phyloP scores from a whole-genome alignment of 192 early-diverging fungal genomes.

The Kickxella alabastrina region DNA sequence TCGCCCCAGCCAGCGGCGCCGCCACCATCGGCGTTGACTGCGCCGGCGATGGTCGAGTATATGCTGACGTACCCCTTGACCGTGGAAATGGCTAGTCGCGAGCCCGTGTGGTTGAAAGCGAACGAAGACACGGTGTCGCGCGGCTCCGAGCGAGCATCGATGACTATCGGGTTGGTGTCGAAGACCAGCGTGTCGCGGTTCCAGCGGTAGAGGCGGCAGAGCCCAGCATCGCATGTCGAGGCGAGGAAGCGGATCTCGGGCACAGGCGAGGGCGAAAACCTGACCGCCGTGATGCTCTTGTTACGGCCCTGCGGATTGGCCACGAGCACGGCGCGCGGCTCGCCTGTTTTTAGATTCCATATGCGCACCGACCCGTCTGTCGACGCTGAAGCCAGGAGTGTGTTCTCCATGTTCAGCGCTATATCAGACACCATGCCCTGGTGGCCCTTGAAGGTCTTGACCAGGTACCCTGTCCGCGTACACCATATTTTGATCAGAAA shows the following conservation, averaged over 20 bases:
- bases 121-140: slow-evolving; percentile 57
- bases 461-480: slow-evolving; percentile 68
- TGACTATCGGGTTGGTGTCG: slow-evolving; percentile 48
- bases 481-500: slow-evolving; percentile 84
- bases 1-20: slow-evolving; percentile 11
- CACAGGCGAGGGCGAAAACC: slow-evolving; percentile 74
- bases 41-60: slow-evolving; percentile 63
- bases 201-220: slow-evolving; percentile 71
- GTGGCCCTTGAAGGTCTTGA: slow-evolving; percentile 82
- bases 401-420: slow-evolving; percentile 73
- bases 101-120: slow-evolving; percentile 75
- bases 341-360: slow-evolving; percentile 70
- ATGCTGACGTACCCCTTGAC: slow-evolving; percentile 72
- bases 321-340: slow-evolving; percentile 60
- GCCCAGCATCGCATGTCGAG: slow-evolving; percentile 68
- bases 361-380: slow-evolving; percentile 72
- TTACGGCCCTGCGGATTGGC: slow-evolving; percentile 35
- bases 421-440: slow-evolving; percentile 71
- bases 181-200: slow-evolving; percentile 57
- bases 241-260: slow-evolving; percentile 64
- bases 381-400: slow-evolving; percentile 72
- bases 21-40: slow-evolving; percentile 1
- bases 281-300: slow-evolving; percentile 62
- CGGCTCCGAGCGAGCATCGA: slow-evolving; percentile 53
- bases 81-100: slow-evolving; percentile 74